These are phyloP conservation scores for Funneliformis geosporum DNA, from an alignment of 192 early-diverging fungal species.

Conservation along the genomic window DNA sequence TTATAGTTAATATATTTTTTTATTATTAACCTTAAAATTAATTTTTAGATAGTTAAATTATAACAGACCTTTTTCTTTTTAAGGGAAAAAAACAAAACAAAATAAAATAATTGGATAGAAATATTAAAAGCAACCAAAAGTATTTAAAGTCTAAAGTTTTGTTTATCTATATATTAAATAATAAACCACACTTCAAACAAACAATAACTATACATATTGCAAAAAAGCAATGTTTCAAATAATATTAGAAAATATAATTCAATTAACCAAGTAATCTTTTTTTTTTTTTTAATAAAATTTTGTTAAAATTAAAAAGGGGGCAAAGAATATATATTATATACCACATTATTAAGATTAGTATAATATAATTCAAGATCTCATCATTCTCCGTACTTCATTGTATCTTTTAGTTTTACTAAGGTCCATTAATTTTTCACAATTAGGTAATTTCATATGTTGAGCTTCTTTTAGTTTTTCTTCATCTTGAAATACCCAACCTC, in stretches of 20 bases:
- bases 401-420: slow-evolving; percentile 36
- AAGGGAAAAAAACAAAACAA: background rate
- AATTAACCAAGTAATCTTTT: no score
- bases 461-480: slow-evolving; percentile 65
- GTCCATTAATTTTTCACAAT: slow-evolving; percentile 71
- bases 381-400: background rate
- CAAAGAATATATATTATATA: background rate
- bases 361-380: background rate
- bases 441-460: slow-evolving; percentile 57
- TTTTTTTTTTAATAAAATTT: background rate
- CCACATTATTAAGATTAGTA: background rate
- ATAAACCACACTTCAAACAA: background rate
- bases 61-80: no score
- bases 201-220: background rate
- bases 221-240: background rate
- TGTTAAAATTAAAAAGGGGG: no score
- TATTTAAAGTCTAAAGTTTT: background rate
- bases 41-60: no score
- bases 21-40: no score
- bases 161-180: background rate
- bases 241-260: no score
- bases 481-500: slow-evolving; percentile 68
- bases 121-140: no score
- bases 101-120: background rate
- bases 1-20: no score